phyloP scores from a whole-genome alignment of 805 yeast genomes.

The Pichia scutulata region DNA sequence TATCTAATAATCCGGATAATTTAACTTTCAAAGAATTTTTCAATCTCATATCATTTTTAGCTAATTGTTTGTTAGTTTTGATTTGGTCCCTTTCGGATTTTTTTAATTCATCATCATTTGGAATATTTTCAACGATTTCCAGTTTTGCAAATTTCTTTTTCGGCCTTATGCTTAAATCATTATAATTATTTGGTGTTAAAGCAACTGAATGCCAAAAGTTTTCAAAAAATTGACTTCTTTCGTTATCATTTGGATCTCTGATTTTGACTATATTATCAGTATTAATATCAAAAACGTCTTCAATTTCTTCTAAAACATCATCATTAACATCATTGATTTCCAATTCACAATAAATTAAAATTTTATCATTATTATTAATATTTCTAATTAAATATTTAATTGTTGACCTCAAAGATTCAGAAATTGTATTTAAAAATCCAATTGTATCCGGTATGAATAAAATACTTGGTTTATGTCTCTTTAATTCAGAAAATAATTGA shows the following conservation, averaged over 20 bases:
- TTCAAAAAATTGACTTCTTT: slow-evolving; percentile 51
- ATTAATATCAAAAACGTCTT: slow-evolving; percentile 50
- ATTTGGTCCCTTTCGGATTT: slow-evolving; percentile 29
- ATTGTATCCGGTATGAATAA: slow-evolving; percentile 77
- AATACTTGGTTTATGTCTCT: slow-evolving; percentile 83
- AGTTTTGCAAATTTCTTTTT: slow-evolving; percentile 38
- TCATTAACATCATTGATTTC: slow-evolving; percentile 46
- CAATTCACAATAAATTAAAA: slow-evolving; percentile 67
- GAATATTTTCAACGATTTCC: slow-evolving; percentile 17
- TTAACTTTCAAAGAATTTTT: slow-evolving; percentile 82
- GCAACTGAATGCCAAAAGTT: slow-evolving; percentile 44
- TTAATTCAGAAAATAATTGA: slow-evolving; percentile 79
- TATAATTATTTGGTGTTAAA: slow-evolving; percentile 66
- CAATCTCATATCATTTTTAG: slow-evolving; percentile 60
- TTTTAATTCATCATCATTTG: slow-evolving; percentile 2
- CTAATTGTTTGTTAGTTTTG: slow-evolving; percentile 38
- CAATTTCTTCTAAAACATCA: slow-evolving; percentile 32
- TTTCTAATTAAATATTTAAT: slow-evolving; percentile 62
- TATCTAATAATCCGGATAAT: slow-evolving; percentile 81
- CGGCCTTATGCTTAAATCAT: slow-evolving; percentile 53
- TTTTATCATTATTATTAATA: slow-evolving; percentile 61
- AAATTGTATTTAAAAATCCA: slow-evolving; percentile 62
- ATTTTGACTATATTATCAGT: slow-evolving; percentile 40
- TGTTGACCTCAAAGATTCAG: slow-evolving; percentile 64
- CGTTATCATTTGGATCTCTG: slow-evolving; percentile 34